Evolutionary conservation across 805 yeast species (phyloP), one percentile per base, ranked within the genome.

Genomic region (Phaffomyces antillensis): DNA sequence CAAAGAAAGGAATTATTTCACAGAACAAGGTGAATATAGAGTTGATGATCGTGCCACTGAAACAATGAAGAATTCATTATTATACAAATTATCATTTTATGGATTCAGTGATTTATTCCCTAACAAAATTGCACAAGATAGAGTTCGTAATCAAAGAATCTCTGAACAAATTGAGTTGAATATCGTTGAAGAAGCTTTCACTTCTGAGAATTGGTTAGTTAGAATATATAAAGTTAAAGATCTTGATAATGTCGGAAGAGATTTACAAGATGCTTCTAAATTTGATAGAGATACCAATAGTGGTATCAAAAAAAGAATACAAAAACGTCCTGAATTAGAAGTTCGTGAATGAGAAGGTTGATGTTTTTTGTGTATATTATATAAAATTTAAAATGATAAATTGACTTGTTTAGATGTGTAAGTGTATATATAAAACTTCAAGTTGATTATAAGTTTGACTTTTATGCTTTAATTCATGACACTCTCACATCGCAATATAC

Each of bases 181-280:
- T 60, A 82, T 82, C 43, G 72, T 91, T 36, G 98, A 93, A 58
- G 99, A 93, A 72, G 99, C 83, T 0, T 93, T 83, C 69, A 93
- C 99, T 2, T 75, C 91, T 39, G 96, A 89, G 62, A 95, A 93
- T 73, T 95, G 97, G 97, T 76, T 93, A 55, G 97, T 93, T 17
- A 80, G 99, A 68, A 77, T 93, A 49, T 93, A 87, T 71, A 86
- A 88, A 72, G 86, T 93, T 54, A 93, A 89, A 67, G 91, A 88
- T 49, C 72, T 76, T 47, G 99, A 93, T 65, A 79, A 77, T 49
- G 78, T 86, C 53, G 99, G 98, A 40, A 80, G 99, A 65, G 82
- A 79, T 53, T 68, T 83, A 53, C 68, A 70, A 36, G 70, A 73
- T n/a, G 80, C 80, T 36, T 75, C 82, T 30, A 68, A 63, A 26